Conservation (phyloP, 345 rosid genomes). For the Sisymbrium altissimum region DNA sequence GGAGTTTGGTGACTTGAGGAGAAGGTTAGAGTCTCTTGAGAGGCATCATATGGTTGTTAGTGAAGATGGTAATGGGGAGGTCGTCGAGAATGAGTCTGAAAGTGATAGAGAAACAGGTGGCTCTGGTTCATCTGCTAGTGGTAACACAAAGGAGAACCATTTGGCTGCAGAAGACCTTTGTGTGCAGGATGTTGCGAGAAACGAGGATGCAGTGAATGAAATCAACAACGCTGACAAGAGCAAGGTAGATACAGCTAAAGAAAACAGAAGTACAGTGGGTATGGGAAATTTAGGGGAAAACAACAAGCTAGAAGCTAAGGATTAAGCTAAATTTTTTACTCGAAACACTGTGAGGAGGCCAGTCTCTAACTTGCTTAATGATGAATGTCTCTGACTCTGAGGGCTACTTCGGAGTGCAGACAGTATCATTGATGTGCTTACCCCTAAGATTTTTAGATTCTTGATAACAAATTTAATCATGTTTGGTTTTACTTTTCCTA, state of each 20-base stretch:
- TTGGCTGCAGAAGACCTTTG: neutral
- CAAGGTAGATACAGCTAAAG: neutral
- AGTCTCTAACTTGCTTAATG: too few relatives aligned
- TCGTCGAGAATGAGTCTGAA: slow-evolving; percentile 57
- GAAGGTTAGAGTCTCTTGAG: slow-evolving; percentile 81
- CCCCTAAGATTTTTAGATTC: too few relatives aligned
- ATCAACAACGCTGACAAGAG: neutral
- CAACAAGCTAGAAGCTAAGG: neutral
- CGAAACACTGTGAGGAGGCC: too few relatives aligned
- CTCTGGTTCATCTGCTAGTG: neutral
- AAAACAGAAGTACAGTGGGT: neutral
- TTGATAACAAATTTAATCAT: too few relatives aligned
- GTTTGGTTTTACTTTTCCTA: too few relatives aligned
- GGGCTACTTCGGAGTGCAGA: too few relatives aligned
- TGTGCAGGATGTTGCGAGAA: neutral
- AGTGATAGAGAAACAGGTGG: slow-evolving; percentile 41
- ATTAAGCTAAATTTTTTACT: too few relatives aligned
- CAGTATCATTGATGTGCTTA: too few relatives aligned
- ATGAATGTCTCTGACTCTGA: too few relatives aligned
- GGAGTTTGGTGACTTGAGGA: slow-evolving; percentile 74
- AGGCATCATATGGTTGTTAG: slow-evolving; percentile 43
- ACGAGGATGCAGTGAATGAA: neutral
- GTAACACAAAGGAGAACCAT: neutral
- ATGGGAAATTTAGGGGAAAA: too few relatives aligned
- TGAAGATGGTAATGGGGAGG: slow-evolving; percentile 60